Percentiles rank a stretch among this genome's conserved stretches.
Evolutionary conservation across 1,284 basidiomycete genomes (phyloP).

Genomic region (Ustilago curta): DNA sequence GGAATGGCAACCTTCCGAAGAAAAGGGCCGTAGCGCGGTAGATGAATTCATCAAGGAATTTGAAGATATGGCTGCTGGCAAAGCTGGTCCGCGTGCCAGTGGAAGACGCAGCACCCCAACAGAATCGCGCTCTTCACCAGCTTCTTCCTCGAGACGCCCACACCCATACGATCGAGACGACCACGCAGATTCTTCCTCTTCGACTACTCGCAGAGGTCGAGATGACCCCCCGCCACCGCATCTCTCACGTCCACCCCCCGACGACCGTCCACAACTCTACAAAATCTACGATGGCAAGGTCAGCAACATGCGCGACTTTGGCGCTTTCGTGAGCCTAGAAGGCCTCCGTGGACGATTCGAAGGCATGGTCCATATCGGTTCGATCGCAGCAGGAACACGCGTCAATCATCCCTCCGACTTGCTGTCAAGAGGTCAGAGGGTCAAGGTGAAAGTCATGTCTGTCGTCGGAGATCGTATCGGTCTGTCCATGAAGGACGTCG

Average conservation of each 20-base stretch:
- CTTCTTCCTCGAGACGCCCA: constrained; percentile 12
- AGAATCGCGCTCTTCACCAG: constrained; percentile 20
- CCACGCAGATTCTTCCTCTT: constrained; percentile 13
- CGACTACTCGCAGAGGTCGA: constrained; percentile 24
- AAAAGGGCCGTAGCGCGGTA: constrained; percentile 75
- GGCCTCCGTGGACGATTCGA: constrained; percentile 86
- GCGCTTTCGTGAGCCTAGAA: constrained; percentile 90
- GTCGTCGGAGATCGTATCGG: constrained; percentile 83
- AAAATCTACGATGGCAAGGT: constrained; percentile 94
- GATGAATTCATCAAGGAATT: constrained; percentile 87
- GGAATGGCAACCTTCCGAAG: constrained; percentile 71
- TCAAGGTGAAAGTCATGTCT: constrained; percentile 87
- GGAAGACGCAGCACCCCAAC: neutral
- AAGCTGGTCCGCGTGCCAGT: constrained; percentile 1
- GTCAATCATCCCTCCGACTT: constrained; percentile 89
- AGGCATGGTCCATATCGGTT: constrained; percentile 95
- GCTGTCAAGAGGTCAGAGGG: constrained; percentile 82
- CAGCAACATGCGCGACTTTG: constrained; percentile 90
- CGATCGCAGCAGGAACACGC: constrained; percentile 80
- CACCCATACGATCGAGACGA: constrained; percentile 16
- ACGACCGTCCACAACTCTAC: constrained; percentile 88
- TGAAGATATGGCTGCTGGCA: constrained; percentile 74
- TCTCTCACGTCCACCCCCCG: constrained; percentile 34
- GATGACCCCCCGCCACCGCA: constrained; percentile 42
- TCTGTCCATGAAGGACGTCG: constrained; percentile 97